A percentile compares a stretch with the other conserved stretches of the same genome.
These are phyloP conservation scores for Botryotinia convoluta DNA, from an alignment of 2,329 filamentous ascomycete genomes.

Conservation along the genomic window DNA sequence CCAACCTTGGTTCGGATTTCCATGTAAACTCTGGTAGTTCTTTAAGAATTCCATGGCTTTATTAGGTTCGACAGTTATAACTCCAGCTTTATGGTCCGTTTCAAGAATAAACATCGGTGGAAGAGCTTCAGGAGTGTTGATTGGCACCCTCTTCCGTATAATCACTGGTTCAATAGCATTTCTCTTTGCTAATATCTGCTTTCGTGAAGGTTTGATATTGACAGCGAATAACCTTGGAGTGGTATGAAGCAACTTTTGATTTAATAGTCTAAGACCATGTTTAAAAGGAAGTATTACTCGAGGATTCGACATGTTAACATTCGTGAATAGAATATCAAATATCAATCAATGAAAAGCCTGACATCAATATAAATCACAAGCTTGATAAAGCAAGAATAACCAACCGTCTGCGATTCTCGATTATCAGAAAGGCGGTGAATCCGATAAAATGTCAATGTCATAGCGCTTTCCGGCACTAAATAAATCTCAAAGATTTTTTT, in stretches of 20 bases:
- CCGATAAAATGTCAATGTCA: neutral
- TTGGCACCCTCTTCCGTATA: constrained; percentile 1
- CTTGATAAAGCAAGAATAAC: neutral
- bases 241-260: neutral
- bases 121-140: constrained; percentile 19
- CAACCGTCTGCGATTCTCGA: neutral
- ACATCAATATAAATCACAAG: neutral
- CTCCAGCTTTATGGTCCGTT: constrained; percentile 31
- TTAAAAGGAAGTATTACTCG: neutral
- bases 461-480: constrained; percentile 11
- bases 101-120: constrained; percentile 30
- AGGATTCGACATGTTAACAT: neutral
- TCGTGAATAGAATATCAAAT: neutral
- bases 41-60: constrained; percentile 32
- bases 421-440: constrained; percentile 4
- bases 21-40: constrained; percentile 20
- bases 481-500: constrained; percentile 14
- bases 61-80: constrained; percentile 29
- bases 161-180: constrained; percentile 5
- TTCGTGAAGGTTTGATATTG: neutral
- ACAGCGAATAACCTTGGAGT: neutral
- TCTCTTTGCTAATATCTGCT: constrained; percentile 9
- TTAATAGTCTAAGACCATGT: neutral
- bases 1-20: constrained; percentile 21
- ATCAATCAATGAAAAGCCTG: neutral